These are phyloP conservation scores for Cladorrhinum sp. DNA, from an alignment of 2,329 filamentous ascomycete species.

Conservation along the genomic window DNA sequence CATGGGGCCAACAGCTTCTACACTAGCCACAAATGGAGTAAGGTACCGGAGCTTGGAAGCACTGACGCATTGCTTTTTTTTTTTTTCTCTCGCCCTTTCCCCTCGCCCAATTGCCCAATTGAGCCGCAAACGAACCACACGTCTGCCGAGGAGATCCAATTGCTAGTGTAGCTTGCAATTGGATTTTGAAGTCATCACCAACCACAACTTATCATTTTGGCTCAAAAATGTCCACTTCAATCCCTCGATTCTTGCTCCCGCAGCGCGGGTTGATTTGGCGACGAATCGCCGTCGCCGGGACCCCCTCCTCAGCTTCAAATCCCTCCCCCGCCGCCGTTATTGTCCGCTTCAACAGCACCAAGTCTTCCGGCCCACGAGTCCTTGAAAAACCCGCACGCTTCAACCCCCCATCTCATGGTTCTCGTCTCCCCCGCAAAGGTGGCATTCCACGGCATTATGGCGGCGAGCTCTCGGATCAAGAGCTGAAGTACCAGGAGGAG, in stretches of 20 bases:
- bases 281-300: constrained; percentile 29
- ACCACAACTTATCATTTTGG: background rate
- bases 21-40: constrained; percentile 15
- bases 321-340: constrained; percentile 9
- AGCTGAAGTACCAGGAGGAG: constrained; percentile 62
- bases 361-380: constrained; percentile 53
- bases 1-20: background rate
- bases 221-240: constrained; percentile 46
- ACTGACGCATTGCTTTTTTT: constrained; percentile 19
- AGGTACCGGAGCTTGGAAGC: background rate
- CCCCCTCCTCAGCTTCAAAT: constrained; percentile 29
- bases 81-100: constrained; percentile 7
- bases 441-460: constrained; percentile 67
- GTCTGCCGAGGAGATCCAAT: background rate
- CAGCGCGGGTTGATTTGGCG: constrained; percentile 57
- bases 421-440: constrained; percentile 57
- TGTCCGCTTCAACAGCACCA: constrained; percentile 17
- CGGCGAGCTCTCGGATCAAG: constrained; percentile 62
- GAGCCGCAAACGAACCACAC: constrained; percentile 20
- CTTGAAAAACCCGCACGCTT: constrained; percentile 88
- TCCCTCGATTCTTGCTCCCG: constrained; percentile 67
- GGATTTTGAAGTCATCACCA: background rate
- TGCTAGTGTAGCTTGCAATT: background rate
- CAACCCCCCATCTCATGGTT: constrained; percentile 85
- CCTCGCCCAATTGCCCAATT: constrained; percentile 9